phyloP scores from a whole-genome alignment of 768 basidiomycete species.

The Aureoboletus auriporus region DNA sequence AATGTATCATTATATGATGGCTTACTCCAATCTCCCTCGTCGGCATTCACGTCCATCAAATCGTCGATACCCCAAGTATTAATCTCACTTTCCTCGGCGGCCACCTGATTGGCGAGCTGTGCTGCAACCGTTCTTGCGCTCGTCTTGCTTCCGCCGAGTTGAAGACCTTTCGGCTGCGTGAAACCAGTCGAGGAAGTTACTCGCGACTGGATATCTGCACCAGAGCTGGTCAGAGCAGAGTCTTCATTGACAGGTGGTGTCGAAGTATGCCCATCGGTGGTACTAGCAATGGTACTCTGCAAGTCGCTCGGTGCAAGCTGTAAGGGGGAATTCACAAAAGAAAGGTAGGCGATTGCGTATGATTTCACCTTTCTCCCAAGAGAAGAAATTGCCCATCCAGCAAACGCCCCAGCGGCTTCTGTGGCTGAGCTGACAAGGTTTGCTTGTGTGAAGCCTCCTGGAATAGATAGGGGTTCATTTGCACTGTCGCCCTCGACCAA shows the following conservation, averaged over 20 bases:
- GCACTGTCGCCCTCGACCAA: conserved; percentile 36
- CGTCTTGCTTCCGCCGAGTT: conserved; percentile 58
- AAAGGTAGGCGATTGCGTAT: not conserved
- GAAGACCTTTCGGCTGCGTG: conserved; percentile 56
- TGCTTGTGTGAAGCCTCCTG: conserved; percentile 26
- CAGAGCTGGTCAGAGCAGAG: not conserved
- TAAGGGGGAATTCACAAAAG: not conserved
- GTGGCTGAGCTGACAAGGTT: conserved; percentile 79
- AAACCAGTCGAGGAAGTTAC: conserved; percentile 13
- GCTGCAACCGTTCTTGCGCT: conserved; percentile 43
- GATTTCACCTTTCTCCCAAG: conserved; percentile 69
- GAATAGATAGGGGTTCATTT: conserved; percentile 25
- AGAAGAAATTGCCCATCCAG: conserved; percentile 95
- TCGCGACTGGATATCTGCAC: not conserved
- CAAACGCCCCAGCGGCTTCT: conserved; percentile 86
- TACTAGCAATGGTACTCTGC: conserved; percentile 55
- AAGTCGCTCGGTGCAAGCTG: conserved; percentile 73
- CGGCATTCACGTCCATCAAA: conserved; percentile 90
- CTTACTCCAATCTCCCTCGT: conserved; percentile 93
- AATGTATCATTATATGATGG: conserved; percentile 9
- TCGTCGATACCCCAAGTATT: conserved; percentile 75
- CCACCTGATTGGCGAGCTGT: conserved; percentile 56
- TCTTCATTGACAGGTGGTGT: conserved; percentile 30
- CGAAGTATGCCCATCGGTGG: conserved; percentile 39
- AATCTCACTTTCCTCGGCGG: conserved; percentile 33